phyloP scores from a whole-genome alignment of 495 filamentous ascomycete species.

The Neurospora sp. region DNA sequence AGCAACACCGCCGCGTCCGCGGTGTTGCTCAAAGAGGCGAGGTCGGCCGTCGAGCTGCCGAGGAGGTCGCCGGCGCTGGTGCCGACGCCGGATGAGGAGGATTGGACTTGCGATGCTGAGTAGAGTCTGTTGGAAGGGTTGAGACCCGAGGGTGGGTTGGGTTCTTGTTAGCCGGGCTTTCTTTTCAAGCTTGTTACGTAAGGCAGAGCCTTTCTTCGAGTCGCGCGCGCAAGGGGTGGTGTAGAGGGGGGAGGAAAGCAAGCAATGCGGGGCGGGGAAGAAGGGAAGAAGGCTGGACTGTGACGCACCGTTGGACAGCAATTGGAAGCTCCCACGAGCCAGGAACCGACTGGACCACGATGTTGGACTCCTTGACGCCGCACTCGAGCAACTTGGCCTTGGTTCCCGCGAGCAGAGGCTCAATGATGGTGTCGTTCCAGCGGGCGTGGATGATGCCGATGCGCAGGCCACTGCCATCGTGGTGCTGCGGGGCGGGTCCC shows the following conservation, averaged over 20 bases:
- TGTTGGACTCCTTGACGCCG: slow-evolving; percentile 80
- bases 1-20: no score
- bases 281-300: not conserved
- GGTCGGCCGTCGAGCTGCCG: slow-evolving; percentile 54
- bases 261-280: not conserved
- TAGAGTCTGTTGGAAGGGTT: slow-evolving; percentile 51
- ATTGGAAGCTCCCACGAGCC: slow-evolving; percentile 90
- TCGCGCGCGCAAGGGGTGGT: not conserved
- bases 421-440: slow-evolving; percentile 77
- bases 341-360: slow-evolving; percentile 79
- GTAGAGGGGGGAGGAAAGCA: not conserved
- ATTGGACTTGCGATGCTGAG: slow-evolving; percentile 77
- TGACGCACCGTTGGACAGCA: slow-evolving; percentile 64
- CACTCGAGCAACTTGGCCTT: slow-evolving; percentile 41
- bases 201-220: not conserved
- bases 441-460: slow-evolving; percentile 92
- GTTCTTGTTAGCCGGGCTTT: not conserved
- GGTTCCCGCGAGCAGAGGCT: slow-evolving; percentile 62
- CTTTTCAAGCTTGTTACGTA: not conserved
- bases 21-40: slow-evolving; percentile 27
- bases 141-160: not conserved
- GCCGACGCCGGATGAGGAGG: slow-evolving; percentile 49
- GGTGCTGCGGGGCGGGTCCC: slow-evolving; percentile 34
- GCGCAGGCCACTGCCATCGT: slow-evolving; percentile 68
- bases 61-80: slow-evolving; percentile 73